Conservation (phyloP, 257 asterid species). For the Solanum habrochaites region DNA sequence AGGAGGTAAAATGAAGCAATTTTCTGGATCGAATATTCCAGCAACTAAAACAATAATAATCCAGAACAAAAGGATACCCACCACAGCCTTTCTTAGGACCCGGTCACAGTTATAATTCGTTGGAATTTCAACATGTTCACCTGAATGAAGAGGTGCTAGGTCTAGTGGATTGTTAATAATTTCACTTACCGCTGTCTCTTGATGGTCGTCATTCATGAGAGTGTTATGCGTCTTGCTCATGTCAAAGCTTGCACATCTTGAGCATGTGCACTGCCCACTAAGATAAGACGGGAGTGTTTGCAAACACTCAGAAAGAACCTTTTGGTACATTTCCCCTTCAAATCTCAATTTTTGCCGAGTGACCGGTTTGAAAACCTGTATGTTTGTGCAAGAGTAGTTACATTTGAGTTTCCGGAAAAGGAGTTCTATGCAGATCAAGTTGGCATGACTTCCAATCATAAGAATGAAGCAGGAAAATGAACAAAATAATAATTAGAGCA, state of each 20-base stretch:
- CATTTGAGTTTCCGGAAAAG: background rate
- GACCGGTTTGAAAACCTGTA: conserved; percentile 70
- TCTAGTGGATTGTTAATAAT: conserved; percentile 15
- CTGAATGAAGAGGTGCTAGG: conserved; percentile 11
- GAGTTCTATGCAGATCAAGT: background rate
- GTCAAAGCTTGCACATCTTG: conserved; percentile 34
- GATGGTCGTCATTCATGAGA: background rate
- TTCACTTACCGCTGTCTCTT: conserved; percentile 5
- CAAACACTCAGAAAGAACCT: conserved; percentile 39
- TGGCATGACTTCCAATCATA: background rate
- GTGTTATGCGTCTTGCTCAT: conserved; percentile 5
- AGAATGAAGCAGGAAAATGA: background rate
- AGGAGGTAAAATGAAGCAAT: conserved; percentile 22
- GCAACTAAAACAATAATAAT: conserved; percentile 49
- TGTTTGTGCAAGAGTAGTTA: background rate
- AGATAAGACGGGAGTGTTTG: conserved; percentile 67
- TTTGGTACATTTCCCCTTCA: conserved; percentile 51
- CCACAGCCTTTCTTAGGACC: conserved; percentile 38
- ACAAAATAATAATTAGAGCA: background rate
- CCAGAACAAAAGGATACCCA: conserved; percentile 63
- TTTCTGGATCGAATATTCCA: conserved; percentile 51
- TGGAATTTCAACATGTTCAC: conserved; percentile 15
- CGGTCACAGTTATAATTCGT: conserved; percentile 20
- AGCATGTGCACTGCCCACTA: conserved; percentile 71
- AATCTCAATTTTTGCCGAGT: conserved; percentile 78